Base-by-base conservation (phyloP, 495 filamentous ascomycete genomes). In the Cudoniella acicularis region DNA sequence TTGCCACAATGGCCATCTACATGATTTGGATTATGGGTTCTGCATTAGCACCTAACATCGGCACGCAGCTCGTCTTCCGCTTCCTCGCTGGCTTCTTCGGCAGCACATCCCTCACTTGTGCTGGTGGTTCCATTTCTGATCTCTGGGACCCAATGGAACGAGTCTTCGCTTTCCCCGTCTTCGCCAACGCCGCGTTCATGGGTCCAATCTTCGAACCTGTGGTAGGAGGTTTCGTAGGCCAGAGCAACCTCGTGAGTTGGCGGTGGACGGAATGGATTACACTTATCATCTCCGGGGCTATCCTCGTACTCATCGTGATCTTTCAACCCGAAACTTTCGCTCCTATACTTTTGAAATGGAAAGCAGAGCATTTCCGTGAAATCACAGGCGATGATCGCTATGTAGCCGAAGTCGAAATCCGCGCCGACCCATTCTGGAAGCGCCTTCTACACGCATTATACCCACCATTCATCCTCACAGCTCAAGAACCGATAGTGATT, bases 41-140 rank as follows among this genome's bases (percentile, higher is more conserved):
- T 56, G 87, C 87, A 1, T 76, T 94, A 8, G 87, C 91, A 4
- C 73, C 79, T 9, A 90, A 89, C 58, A 83, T 90, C 23, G 68
- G 75, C 47, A 87, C 88, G 0, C 79, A 91, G 76, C 73, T 80
- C 6, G 73, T 91, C 22, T 71, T 88, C n/a, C 80, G 90, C 1
- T 92, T 93, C 62, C 73, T 93, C 52, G 80, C 83, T 49, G 91
- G 91, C 1, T 72, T 93, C 18, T 81, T 87, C 20, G 89, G 88
- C 2, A 83, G 81, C 43, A 89, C 91, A 9, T 92, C 93, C 59
- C 68, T 95, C 17, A 87, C 82, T 57, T 87, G 93, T 3, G 88
- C 89, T 8, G 91, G 91, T 23, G 91, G 89, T 0, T 90, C 88
- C 0, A 82, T 95, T 16, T 88, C 88, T 8, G 91, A 96, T 69